Evolutionary conservation across 108 stramenopile species (phyloP).

Genomic region (Skeletonema menzelii): DNA sequence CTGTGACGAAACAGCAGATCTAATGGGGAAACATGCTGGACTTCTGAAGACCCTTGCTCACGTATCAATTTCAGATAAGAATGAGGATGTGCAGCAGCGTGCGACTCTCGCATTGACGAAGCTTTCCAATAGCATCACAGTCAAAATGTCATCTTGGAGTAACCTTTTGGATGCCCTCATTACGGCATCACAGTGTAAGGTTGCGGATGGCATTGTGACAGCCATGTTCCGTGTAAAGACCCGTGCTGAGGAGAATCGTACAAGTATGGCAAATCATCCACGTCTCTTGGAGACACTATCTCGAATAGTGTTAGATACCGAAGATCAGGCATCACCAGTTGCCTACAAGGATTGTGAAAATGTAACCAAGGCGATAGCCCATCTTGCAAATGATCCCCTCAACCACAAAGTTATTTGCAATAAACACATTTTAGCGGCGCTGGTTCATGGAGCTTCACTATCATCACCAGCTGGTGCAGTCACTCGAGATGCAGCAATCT

Average conservation of each 20-base stretch:
- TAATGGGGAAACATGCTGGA: conserved; percentile 77
- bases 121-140: conserved; percentile 64
- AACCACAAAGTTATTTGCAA: conserved; percentile 75
- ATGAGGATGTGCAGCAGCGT: conserved; percentile 72
- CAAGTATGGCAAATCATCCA: conserved; percentile 66
- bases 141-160: conserved; percentile 62
- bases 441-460: conserved; percentile 61
- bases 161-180: conserved; percentile 75
- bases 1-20: conserved; percentile 75
- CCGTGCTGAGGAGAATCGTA: conserved; percentile 72
- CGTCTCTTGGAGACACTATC: conserved; percentile 74
- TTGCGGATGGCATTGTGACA: conserved; percentile 60
- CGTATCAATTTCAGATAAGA: conserved; percentile 65
- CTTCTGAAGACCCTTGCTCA: conserved; percentile 67
- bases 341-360: conserved; percentile 68
- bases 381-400: conserved; percentile 73
- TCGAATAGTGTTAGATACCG: conserved; percentile 40
- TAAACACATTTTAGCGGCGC: conserved; percentile 61
- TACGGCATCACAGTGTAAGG: conserved; percentile 64
- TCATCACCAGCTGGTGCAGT: conserved; percentile 35
- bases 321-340: not conserved
- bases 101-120: conserved; percentile 83
- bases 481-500: conserved; percentile 72
- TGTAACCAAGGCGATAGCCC: conserved; percentile 81
- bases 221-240: conserved; percentile 86